Evolutionary conservation across 345 rosid species (phyloP).

Genomic region (Pistacia integerrima): DNA sequence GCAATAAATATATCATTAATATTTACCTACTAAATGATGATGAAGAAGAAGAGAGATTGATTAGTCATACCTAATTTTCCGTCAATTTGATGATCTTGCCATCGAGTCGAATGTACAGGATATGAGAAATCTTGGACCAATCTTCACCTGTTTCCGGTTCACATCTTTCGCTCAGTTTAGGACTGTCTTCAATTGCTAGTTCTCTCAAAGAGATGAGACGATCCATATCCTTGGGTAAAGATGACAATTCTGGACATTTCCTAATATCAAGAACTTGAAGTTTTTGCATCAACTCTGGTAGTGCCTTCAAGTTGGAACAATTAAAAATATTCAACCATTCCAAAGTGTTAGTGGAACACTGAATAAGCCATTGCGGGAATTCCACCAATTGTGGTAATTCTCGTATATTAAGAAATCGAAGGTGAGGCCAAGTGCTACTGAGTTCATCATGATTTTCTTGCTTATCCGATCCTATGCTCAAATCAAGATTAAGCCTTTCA

Average conservation of each 20-base stretch:
- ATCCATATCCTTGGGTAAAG: slow-evolving; percentile 21
- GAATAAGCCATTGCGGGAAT: slow-evolving; percentile 33
- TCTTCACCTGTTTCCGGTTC: slow-evolving; percentile 22
- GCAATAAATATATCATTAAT: too few relatives aligned
- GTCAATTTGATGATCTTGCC: slow-evolving; percentile 16
- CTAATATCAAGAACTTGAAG: too few relatives aligned
- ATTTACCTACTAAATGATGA: not conserved
- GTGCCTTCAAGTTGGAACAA: too few relatives aligned
- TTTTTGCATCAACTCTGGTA: too few relatives aligned
- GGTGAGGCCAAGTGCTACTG: not conserved
- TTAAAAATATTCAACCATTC: too few relatives aligned
- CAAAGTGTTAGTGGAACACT: not conserved
- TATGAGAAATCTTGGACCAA: slow-evolving; percentile 34
- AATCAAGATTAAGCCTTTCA: slow-evolving; percentile 18
- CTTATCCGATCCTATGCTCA: not conserved
- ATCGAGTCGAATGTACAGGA: slow-evolving; percentile 22
- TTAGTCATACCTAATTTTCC: not conserved
- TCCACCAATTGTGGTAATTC: slow-evolving; percentile 19
- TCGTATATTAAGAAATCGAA: slow-evolving; percentile 8
- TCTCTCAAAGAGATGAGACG: slow-evolving; percentile 8
- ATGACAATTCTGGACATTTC: not conserved
- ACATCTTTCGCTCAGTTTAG: slow-evolving; percentile 16
- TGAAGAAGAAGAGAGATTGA: too few relatives aligned
- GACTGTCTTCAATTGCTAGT: slow-evolving; percentile 18
- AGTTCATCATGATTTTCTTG: not conserved